Evolutionary conservation across 179 eudicot species (phyloP).

Genomic region (Actinidia polygama): DNA sequence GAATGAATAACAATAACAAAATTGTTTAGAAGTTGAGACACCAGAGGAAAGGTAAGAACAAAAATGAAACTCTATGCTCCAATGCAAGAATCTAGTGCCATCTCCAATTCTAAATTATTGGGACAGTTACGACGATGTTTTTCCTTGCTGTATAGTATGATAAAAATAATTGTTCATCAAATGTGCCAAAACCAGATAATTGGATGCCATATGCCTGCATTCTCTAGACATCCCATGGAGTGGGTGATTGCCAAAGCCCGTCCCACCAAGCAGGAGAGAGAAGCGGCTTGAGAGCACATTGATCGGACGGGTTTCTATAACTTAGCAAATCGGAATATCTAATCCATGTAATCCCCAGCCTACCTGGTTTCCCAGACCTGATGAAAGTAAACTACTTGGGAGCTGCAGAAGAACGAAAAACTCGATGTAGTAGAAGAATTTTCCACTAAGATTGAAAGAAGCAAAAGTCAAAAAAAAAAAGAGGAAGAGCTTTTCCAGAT

Average conservation of each 20-base stretch:
- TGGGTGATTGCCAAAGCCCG: constrained; percentile 95
- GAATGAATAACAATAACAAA: too few species aligned
- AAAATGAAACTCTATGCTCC: neutral
- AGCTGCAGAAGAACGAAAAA: constrained; percentile 80
- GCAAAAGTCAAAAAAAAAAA: neutral
- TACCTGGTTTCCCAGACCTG: constrained; percentile 74
- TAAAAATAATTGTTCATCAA: constrained; percentile 56
- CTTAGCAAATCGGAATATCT: constrained; percentile 89
- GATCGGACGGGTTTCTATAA: constrained; percentile 67
- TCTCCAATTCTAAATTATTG: constrained; percentile 27
- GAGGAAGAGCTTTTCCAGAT: too few species aligned
- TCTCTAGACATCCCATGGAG: constrained; percentile 66
- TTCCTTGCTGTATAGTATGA: constrained; percentile 61
- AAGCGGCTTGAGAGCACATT: constrained; percentile 87
- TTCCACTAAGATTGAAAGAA: constrained; percentile 42
- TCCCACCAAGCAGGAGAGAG: constrained; percentile 99
- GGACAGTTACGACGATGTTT: constrained; percentile 23
- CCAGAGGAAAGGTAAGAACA: too few species aligned
- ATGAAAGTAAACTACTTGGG: constrained; percentile 59
- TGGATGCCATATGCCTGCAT: constrained; percentile 70
- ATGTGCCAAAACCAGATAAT: constrained; percentile 75
- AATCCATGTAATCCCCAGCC: constrained; percentile 99
- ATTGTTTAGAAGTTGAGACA: too few species aligned
- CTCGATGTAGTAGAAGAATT: constrained; percentile 37
- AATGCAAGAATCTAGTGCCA: neutral